A percentile compares a stretch with the other conserved stretches of the same genome.
These are phyloP conservation scores for Lipomyces sp. DNA, from an alignment of 805 yeast genomes.

Conservation along the genomic window DNA sequence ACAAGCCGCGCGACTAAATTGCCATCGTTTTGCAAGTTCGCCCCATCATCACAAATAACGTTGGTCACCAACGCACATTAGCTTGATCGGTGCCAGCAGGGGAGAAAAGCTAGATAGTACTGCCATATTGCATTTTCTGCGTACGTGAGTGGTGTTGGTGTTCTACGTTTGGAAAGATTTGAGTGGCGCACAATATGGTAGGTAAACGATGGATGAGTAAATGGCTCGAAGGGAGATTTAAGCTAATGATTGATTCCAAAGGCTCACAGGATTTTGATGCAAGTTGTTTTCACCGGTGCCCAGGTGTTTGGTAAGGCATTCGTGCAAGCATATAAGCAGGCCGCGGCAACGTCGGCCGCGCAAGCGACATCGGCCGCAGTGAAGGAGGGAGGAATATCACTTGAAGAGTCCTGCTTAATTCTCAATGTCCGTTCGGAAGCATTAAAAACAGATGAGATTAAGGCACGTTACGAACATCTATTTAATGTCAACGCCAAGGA, in stretches of 20 bases:
- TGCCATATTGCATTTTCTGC: not conserved
- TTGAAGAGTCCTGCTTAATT: slow-evolving; percentile 91
- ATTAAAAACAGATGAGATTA: slow-evolving; percentile 56
- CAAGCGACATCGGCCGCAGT: slow-evolving; percentile 60
- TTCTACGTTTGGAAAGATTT: not conserved
- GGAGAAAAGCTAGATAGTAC: not conserved
- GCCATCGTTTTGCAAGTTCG: not conserved
- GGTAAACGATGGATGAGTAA: not conserved
- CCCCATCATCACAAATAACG: not conserved
- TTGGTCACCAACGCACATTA: not conserved
- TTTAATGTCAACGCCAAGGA: slow-evolving; percentile 90
- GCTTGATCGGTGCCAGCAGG: not conserved
- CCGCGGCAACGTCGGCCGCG: slow-evolving; percentile 89
- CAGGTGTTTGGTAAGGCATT: slow-evolving; percentile 95
- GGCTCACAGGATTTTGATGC: slow-evolving; percentile 93
- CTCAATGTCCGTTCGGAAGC: slow-evolving; percentile 71
- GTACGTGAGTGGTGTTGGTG: not conserved
- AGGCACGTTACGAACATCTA: slow-evolving; percentile 76
- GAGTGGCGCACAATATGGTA: slow-evolving; percentile 1
- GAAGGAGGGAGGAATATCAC: slow-evolving; percentile 69
- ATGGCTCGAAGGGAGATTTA: not conserved
- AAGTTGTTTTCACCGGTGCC: slow-evolving; percentile 91
- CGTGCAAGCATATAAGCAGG: slow-evolving; percentile 95
- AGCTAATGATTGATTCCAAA: slow-evolving; percentile 24
- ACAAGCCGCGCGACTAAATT: not conserved